phyloP scores from a whole-genome alignment of 164 flowering plant genomes.

The Platanus orientalis region DNA sequence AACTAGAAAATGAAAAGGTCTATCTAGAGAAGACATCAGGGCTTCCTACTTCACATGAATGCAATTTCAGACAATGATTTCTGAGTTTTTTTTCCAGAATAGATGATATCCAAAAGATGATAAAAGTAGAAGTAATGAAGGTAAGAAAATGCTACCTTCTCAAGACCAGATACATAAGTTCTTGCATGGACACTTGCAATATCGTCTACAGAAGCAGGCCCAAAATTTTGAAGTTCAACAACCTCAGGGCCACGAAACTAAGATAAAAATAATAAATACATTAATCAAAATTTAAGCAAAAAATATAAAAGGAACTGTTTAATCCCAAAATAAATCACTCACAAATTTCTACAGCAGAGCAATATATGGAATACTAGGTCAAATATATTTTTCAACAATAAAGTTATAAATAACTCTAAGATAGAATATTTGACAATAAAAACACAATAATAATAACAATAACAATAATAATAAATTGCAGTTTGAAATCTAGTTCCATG shows the following conservation, averaged over 20 bases:
- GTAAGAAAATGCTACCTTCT: constrained; percentile 50
- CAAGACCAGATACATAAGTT: constrained; percentile 76
- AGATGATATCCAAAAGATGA: background rate
- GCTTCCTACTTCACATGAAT: too few relatives aligned
- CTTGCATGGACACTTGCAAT: constrained; percentile 71
- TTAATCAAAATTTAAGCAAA: background rate
- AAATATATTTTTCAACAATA: background rate
- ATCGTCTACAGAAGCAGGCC: constrained; percentile 70
- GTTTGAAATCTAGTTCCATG: background rate
- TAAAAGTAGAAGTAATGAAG: constrained; percentile 2
- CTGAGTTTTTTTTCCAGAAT: too few relatives aligned
- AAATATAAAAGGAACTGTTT: background rate
- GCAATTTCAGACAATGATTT: too few relatives aligned
- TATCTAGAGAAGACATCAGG: background rate
- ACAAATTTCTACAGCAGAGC: background rate
- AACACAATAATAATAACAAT: too few relatives aligned
- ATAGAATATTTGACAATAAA: background rate
- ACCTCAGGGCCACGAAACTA: constrained; percentile 70
- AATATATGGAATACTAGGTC: background rate
- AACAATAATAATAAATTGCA: background rate
- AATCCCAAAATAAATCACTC: background rate
- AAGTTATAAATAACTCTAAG: too few relatives aligned
- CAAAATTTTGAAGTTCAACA: constrained; percentile 54
- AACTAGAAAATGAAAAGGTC: background rate
- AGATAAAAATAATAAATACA: constrained; percentile 1